phyloP scores from a whole-genome alignment of 805 yeast genomes.

The Komagataella populi region DNA sequence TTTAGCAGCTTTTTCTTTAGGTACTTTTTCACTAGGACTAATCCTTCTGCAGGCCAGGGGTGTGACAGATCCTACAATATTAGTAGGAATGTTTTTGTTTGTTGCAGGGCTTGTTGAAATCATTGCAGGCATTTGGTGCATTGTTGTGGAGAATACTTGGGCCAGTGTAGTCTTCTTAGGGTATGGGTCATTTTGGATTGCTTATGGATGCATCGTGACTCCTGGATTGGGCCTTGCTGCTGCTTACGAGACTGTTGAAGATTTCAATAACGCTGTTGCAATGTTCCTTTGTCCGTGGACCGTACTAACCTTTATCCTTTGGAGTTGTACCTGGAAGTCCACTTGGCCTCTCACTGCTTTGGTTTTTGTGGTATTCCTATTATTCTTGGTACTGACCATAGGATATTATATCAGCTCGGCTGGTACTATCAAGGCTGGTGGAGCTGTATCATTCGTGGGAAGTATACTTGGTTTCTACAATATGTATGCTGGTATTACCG shows the following conservation, averaged over 20 bases:
- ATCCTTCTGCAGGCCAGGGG: slow-evolving; percentile 30
- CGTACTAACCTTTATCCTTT: slow-evolving; percentile 30
- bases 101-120: slow-evolving; percentile 37
- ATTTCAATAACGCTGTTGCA: slow-evolving; percentile 30
- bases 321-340: slow-evolving; percentile 33
- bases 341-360: slow-evolving; percentile 26
- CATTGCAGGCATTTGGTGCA: slow-evolving; percentile 37
- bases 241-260: slow-evolving; percentile 23
- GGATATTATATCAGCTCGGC: slow-evolving; percentile 24
- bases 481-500: slow-evolving; percentile 32
- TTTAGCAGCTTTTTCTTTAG: slow-evolving; percentile 30
- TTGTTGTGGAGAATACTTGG: slow-evolving; percentile 38
- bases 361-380: slow-evolving; percentile 29
- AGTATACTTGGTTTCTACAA: slow-evolving; percentile 32
- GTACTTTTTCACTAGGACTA: slow-evolving; percentile 34
- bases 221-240: slow-evolving; percentile 27
- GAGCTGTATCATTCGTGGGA: slow-evolving; percentile 29
- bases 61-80: slow-evolving; percentile 26
- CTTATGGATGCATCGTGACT: slow-evolving; percentile 31
- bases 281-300: slow-evolving; percentile 38
- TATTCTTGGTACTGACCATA: slow-evolving; percentile 30
- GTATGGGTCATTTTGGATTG: slow-evolving; percentile 44
- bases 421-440: slow-evolving; percentile 28
- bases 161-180: slow-evolving; percentile 37
- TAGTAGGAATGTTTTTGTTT: slow-evolving; percentile 31